Base-by-base conservation (phyloP, 1,284 basidiomycete species). In the Grifola frondosa region DNA sequence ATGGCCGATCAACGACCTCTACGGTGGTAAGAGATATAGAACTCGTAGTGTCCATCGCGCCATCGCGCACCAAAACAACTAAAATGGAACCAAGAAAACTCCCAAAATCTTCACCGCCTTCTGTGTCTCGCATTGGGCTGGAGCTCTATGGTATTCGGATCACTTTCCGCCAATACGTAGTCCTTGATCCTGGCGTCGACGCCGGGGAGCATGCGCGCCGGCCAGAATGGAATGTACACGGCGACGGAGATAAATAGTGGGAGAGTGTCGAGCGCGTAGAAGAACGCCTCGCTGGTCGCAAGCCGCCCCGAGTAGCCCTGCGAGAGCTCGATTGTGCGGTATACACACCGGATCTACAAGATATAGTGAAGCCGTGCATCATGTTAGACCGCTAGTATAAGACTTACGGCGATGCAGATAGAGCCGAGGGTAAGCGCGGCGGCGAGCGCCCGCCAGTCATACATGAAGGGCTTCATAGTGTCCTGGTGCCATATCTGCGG, bases 281-380 rank as follows among this genome's bases (percentile, higher is more conserved):
- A 88, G 58, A 74, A 78, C 16, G 44, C 49, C 44, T 60, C 50
- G 11, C 75, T 76, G 0, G 77, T 83, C 7, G 80, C 74, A 12
- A 88, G 70, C 37, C 70, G 69, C 4, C 84, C 84, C 21, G 63
- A 59, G 62, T 74, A 85, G 24, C 85, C 86, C 64, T 87, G 67
- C 7, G 76, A 77, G 16, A 84, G 69, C 54, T 88, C 84, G 24
- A 80, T 71, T 3, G 80, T 80, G 59, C 87, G 76, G 63, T 80
- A 88, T 4, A 76, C 64, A 30, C 81, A 86, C 57, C 85, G 80
- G 52, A 87, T 74, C 82, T 83, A n/a, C n/a, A n/a, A n/a, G n/a
- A n/a, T n/a, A 37, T 8, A 24, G 19, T 35, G 17, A 11, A 17
- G n/a, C 19, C 26, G n/a, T 10, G 25, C 12, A 6, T 13, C n/a